Conservation (phyloP, 2,329 filamentous ascomycete species). For the Lizonia empirigonia region DNA sequence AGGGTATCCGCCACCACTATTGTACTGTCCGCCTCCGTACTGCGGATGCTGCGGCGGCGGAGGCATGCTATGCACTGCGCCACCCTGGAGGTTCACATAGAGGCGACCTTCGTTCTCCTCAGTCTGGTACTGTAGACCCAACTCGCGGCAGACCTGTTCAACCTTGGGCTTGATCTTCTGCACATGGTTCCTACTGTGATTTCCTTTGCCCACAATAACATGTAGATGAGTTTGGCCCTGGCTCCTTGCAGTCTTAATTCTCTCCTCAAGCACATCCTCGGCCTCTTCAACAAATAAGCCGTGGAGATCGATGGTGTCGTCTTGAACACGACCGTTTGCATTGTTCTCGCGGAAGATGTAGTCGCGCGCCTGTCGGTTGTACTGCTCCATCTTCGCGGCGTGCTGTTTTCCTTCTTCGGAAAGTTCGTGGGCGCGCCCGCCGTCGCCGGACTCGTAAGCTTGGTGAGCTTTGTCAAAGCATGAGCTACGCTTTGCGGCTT, state of each 20-base stretch:
- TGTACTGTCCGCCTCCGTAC: constrained; percentile 43
- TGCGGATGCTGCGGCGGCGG: constrained; percentile 49
- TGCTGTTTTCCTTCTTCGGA: constrained; percentile 86
- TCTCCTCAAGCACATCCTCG: constrained; percentile 83
- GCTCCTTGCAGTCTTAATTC: constrained; percentile 77
- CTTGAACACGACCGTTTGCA: constrained; percentile 71
- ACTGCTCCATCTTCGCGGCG: constrained; percentile 81
- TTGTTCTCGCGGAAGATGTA: constrained; percentile 98
- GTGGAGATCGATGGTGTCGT: constrained; percentile 91
- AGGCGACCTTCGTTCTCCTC: constrained; percentile 91
- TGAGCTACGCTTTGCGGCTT: constrained; percentile 76
- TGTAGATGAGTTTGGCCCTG: constrained; percentile 82
- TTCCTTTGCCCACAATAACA: constrained; percentile 95
- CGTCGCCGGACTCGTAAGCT: constrained; percentile 84
- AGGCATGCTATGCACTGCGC: constrained; percentile 53
- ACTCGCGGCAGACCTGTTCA: constrained; percentile 80
- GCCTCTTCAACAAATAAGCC: constrained; percentile 95
- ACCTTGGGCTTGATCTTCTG: constrained; percentile 97
- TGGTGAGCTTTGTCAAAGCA: constrained; percentile 74
- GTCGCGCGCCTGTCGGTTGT: constrained; percentile 89
- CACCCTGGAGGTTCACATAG: constrained; percentile 83
- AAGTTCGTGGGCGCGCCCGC: constrained; percentile 79
- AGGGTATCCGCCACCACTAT: constrained; percentile 40
- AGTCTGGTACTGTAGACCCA: constrained; percentile 81
- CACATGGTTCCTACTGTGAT: constrained; percentile 79